These are phyloP conservation scores for Allantophomopsis cytisporea DNA, from an alignment of 2,329 filamentous ascomycete species.

Conservation along the genomic window DNA sequence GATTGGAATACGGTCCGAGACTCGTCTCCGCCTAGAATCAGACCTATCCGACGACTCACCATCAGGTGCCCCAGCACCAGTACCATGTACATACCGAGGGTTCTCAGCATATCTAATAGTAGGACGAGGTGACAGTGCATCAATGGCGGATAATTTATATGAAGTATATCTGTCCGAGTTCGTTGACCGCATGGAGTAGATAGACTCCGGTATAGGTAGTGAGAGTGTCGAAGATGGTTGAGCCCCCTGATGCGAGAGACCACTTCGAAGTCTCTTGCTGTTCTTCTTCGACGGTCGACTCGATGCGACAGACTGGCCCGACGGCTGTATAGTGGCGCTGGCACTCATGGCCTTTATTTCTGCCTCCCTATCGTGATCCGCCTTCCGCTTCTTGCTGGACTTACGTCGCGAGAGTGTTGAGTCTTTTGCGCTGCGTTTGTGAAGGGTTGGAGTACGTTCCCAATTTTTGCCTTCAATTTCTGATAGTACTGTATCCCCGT, in stretches of 20 bases:
- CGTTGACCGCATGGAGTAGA: constrained; percentile 65
- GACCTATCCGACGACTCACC: constrained; percentile 25
- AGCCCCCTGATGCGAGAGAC: constrained; percentile 39
- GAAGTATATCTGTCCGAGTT: constrained; percentile 55
- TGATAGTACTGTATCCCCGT: constrained; percentile 8
- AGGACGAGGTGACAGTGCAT: constrained; percentile 74
- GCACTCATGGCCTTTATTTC: constrained; percentile 79
- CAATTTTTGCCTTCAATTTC: constrained; percentile 21
- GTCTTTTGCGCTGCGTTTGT: constrained; percentile 47
- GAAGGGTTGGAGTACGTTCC: constrained; percentile 36
- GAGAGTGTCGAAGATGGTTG: constrained; percentile 49
- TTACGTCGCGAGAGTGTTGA: constrained; percentile 43
- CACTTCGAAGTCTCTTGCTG: constrained; percentile 50
- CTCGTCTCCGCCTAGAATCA: constrained; percentile 34
- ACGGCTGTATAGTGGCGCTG: constrained; percentile 46
- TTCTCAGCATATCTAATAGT: constrained; percentile 63
- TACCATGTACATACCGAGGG: constrained; percentile 37
- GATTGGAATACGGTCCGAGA: constrained; percentile 36
- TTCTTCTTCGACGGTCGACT: constrained; percentile 47
- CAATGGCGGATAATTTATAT: constrained; percentile 69
- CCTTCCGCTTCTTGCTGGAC: constrained; percentile 64
- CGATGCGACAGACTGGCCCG: constrained; percentile 42
- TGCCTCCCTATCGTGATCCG: constrained; percentile 68
- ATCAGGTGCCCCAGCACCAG: constrained; percentile 20
- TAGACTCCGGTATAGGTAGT: constrained; percentile 58